Evolutionary conservation across 1,284 basidiomycete genomes (phyloP).

Genomic region (Ceratobasidium sp.): DNA sequence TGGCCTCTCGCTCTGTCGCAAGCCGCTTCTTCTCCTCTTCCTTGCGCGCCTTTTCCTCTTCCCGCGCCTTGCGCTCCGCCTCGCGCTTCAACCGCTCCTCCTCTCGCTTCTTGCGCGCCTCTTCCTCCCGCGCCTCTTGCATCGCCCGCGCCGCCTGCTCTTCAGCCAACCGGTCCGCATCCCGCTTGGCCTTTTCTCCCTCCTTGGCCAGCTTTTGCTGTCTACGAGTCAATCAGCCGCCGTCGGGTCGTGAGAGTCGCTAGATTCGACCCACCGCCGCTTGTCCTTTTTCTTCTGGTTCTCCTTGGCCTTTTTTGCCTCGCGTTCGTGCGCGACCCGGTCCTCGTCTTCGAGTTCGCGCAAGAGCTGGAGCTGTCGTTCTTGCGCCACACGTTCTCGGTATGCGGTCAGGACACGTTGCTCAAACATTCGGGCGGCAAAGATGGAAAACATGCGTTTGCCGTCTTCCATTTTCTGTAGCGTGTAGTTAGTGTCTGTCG

Average conservation of each 20-base stretch:
- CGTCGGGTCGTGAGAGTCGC: not conserved
- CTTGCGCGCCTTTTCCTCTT: constrained; percentile 74
- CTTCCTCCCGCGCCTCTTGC: constrained; percentile 67
- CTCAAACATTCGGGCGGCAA: constrained; percentile 99
- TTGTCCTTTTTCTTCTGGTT: constrained; percentile 99
- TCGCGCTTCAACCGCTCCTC: constrained; percentile 75
- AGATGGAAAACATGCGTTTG: constrained; percentile 99
- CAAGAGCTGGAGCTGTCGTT: constrained; percentile 84
- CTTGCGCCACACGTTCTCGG: constrained; percentile 90
- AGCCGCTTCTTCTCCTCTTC: constrained; percentile 77
- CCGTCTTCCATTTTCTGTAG: constrained; percentile 96
- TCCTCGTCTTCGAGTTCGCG: constrained; percentile 92
- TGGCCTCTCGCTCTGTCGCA: constrained; percentile 63
- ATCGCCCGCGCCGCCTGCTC: constrained; percentile 73
- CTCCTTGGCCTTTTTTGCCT: constrained; percentile 93
- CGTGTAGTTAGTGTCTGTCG: constrained; percentile 49
- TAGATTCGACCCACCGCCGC: constrained; percentile 79
- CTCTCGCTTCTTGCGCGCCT: constrained; percentile 70
- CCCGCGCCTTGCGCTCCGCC: constrained; percentile 74
- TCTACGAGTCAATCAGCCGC: constrained; percentile 53
- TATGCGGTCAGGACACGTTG: constrained; percentile 94
- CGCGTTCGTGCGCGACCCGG: constrained; percentile 76
- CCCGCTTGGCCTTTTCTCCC: constrained; percentile 80
- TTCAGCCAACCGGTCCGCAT: constrained; percentile 82
- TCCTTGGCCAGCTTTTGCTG: constrained; percentile 92